These are phyloP conservation scores for Chlamydomonas schloesseri DNA, from an alignment of 139 green algal genomes.

Conservation along the genomic window DNA sequence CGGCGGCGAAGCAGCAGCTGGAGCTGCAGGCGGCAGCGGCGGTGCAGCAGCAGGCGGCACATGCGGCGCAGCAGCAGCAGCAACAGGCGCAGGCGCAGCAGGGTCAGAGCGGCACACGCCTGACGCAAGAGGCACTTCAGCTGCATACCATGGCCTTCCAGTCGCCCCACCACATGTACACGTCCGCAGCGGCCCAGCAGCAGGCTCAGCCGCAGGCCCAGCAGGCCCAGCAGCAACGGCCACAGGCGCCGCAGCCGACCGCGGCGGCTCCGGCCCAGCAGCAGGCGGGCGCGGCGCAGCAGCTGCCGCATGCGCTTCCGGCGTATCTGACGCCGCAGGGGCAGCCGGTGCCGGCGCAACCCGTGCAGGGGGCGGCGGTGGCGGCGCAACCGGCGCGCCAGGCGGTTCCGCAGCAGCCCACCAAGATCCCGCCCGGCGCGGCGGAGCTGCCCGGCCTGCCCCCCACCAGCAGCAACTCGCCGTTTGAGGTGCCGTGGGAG, in stretches of 20 bases:
- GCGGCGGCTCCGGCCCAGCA: background rate
- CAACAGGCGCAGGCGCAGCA: background rate
- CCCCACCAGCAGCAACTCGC: background rate
- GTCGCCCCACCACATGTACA: background rate
- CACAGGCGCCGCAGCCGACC: background rate
- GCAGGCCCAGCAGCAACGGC: background rate
- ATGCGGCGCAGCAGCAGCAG: background rate
- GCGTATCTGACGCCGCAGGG: background rate
- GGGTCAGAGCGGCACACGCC: background rate
- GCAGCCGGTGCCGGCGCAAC: background rate
- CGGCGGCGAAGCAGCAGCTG: background rate
- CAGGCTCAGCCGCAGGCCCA: background rate
- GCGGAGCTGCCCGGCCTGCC: constrained; percentile 10
- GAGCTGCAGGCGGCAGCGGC: background rate
- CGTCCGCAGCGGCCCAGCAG: too few relatives aligned
- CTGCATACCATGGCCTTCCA: background rate
- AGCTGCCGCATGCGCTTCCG: background rate
- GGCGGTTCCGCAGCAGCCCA: background rate
- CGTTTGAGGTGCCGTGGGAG: constrained; percentile 36
- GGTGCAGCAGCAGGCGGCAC: constrained; percentile 1
- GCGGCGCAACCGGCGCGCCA: background rate
- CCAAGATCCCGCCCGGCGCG: background rate
- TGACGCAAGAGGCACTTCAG: background rate
- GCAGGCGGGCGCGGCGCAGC: background rate
- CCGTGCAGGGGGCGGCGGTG: background rate